Percentiles rank a stretch among this genome's conserved stretches.
These are phyloP conservation scores for Cenchrus purpureus DNA, from an alignment of 176 grass and related monocot species.

Conservation along the genomic window DNA sequence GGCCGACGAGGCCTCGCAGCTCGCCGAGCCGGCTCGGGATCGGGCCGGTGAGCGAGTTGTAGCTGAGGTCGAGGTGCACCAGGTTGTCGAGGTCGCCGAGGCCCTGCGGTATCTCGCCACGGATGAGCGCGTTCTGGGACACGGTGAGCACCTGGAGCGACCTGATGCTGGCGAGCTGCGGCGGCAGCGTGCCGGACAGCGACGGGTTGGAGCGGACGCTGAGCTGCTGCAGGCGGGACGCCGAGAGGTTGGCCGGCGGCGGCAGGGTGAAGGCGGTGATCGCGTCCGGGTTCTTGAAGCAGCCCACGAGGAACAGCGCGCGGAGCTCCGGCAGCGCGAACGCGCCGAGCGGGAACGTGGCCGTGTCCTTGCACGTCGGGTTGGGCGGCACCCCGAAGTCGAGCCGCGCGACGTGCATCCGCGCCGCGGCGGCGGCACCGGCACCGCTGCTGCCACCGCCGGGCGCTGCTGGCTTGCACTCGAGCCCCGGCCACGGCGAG, in stretches of 20 bases:
- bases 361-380: slow-evolving; percentile 65
- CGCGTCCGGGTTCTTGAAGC: slow-evolving; percentile 57
- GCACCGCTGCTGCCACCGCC: no score
- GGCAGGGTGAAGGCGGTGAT: slow-evolving; percentile 58
- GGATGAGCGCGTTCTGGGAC: slow-evolving; percentile 73
- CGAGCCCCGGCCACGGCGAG: slow-evolving; percentile 84
- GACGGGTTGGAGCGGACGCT: slow-evolving; percentile 78
- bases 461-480: slow-evolving; percentile 60
- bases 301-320: slow-evolving; percentile 81
- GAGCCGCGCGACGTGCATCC: slow-evolving; percentile 73
- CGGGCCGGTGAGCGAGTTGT: slow-evolving; percentile 66
- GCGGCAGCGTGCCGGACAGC: slow-evolving; percentile 69
- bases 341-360: slow-evolving; percentile 61
- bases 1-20: slow-evolving; percentile 51
- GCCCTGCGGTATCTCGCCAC: slow-evolving; percentile 49
- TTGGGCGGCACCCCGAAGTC: slow-evolving; percentile 80
- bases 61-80: slow-evolving; percentile 93
- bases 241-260: slow-evolving; percentile 52
- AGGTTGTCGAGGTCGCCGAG: slow-evolving; percentile 54
- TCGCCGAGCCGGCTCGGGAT: slow-evolving; percentile 65
- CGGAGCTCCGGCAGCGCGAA: slow-evolving; percentile 67
- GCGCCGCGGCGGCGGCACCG: no score
- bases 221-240: slow-evolving; percentile 73
- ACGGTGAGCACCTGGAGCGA: slow-evolving; percentile 91
- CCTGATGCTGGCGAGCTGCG: slow-evolving; percentile 45